phyloP scores from a whole-genome alignment of 148 eudicot genomes.

The Cornus florida region DNA sequence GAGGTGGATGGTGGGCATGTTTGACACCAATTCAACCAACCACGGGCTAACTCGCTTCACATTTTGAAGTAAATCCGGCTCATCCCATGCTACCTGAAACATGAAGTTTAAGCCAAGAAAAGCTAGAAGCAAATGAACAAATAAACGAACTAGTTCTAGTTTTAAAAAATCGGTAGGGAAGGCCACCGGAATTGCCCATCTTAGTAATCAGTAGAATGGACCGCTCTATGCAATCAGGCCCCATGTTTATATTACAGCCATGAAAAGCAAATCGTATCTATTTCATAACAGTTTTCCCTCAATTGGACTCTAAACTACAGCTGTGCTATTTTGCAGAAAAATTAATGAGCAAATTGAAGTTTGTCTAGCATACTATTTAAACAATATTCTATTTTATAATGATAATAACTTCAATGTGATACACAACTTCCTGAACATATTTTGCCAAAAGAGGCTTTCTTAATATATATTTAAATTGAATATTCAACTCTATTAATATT shows the following conservation, averaged over 20 bases:
- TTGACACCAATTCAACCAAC: conserved; percentile 67
- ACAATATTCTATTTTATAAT: too few relatives aligned
- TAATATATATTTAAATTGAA: too few relatives aligned
- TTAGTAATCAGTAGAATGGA: neutral
- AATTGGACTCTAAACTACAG: neutral
- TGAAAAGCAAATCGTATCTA: neutral
- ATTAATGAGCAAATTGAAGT: too few relatives aligned
- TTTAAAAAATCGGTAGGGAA: neutral
- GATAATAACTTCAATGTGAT: too few relatives aligned
- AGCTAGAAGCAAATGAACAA: neutral
- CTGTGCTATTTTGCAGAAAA: neutral
- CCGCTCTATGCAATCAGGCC: neutral
- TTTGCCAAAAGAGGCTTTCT: too few relatives aligned
- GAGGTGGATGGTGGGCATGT: conserved; percentile 46
- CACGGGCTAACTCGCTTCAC: conserved; percentile 71
- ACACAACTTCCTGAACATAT: too few relatives aligned
- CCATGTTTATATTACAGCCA: neutral
- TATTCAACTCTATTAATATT: too few relatives aligned
- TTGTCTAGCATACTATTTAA: too few relatives aligned
- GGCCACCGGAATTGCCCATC: too few relatives aligned
- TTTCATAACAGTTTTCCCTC: neutral
- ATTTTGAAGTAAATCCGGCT: conserved; percentile 64
- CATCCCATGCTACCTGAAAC: conserved; percentile 69
- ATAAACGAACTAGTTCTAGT: neutral
- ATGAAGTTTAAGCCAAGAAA: neutral